Conservation (phyloP, 306 rosid species). For the Ochetophila trinervis region DNA sequence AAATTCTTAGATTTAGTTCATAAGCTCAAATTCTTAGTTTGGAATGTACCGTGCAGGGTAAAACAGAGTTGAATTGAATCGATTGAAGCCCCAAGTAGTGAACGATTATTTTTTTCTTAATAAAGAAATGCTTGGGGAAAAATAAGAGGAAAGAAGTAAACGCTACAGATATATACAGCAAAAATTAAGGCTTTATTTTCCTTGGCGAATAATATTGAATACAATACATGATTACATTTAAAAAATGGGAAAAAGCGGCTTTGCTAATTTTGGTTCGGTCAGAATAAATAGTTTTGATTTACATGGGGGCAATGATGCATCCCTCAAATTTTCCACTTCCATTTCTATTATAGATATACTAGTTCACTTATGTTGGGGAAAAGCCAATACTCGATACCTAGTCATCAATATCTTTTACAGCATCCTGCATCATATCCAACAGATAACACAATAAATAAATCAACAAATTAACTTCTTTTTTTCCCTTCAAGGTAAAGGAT, state of each 20-base stretch:
- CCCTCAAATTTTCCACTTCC: not conserved
- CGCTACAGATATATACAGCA: too few relatives aligned
- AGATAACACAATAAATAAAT: not conserved
- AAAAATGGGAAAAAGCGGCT: not conserved
- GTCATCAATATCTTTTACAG: slow-evolving; percentile 46
- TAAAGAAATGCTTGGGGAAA: too few relatives aligned
- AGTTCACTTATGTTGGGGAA: not conserved
- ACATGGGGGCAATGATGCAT: slow-evolving; percentile 17
- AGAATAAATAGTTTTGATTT: slow-evolving; percentile 9
- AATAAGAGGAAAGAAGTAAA: too few relatives aligned
- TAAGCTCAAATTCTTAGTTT: too few relatives aligned
- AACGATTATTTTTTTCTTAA: too few relatives aligned
- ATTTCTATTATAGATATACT: not conserved
- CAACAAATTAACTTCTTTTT: not conserved
- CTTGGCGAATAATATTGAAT: not conserved
- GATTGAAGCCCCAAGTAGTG: too few relatives aligned
- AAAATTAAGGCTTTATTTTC: too few relatives aligned
- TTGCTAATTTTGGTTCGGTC: not conserved
- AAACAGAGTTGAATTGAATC: too few relatives aligned
- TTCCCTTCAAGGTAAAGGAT: not conserved
- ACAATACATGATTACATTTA: not conserved
- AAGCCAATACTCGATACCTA: slow-evolving; percentile 22
- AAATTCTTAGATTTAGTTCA: too few relatives aligned
- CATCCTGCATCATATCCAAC: slow-evolving; percentile 37
- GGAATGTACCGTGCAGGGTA: too few relatives aligned